Evolutionary conservation across 495 filamentous ascomycete species (phyloP), one percentile per base, ranked within the genome.

Genomic region (Annulohypoxylon maeteangense): DNA sequence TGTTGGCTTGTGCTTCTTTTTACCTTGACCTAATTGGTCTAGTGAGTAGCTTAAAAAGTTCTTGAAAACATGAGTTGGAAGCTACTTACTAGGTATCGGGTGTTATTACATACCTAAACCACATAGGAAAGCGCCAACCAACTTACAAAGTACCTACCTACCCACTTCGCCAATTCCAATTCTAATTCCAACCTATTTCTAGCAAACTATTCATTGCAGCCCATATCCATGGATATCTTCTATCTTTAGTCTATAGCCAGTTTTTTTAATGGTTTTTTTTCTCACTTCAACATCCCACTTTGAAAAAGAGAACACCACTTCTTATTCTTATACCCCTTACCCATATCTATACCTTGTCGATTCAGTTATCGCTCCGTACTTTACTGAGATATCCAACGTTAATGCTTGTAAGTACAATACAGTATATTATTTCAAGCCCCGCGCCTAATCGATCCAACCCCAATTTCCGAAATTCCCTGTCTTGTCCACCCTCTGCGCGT

Each of bases 391-490:
- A 20, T 48, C 40, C 53, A 31, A 16, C 18, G 23, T 40, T 14
- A 67, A 59, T 12, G 22, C 12, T 4, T 36, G 36, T 14, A 40
- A 40, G 36, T 53, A 16, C 38, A 11, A 20, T 63, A n/a, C n/a
- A n/a, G n/a, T n/a, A n/a, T n/a, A 45, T 32, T 62, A 40, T 57
- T 54, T 63, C 34, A 27, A 68, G 56, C 70, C 70, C 70, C 70
- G 70, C 70, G 70, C 55, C 70, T 40, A 34, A 63, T 70, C 60
- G 34, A 73, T 62, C 57, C 61, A 55, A 62, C 65, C 62, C 70
- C 70, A 56, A 65, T 73, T 68, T 51, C 70, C 65, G 65, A 66
- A 44, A 23, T 65, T 36, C 70, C 65, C 65, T 67, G 32, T 53
- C 63, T 31, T 18, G 14, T 34, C 23, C 34, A 58, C 34, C 47